Evolutionary conservation across 768 basidiomycete species (phyloP).

Genomic region (Lentinus tigrinus): DNA sequence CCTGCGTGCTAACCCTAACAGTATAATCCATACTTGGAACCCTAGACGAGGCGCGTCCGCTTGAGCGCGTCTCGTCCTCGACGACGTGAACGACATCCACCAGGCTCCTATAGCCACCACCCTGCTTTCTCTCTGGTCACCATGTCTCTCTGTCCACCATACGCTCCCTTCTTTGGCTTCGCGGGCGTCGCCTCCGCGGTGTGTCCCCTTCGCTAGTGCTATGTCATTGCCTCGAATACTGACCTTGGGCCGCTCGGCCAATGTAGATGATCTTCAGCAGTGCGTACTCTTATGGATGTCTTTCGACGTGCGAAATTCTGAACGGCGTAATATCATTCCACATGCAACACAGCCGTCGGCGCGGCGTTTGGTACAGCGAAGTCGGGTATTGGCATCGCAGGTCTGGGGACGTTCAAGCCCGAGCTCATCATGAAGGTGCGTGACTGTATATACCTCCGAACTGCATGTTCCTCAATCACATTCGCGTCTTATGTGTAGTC

Average conservation of each 20-base stretch:
- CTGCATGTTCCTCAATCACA: not conserved
- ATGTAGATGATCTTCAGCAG: slow-evolving; percentile 93
- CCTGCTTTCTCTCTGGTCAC: slow-evolving; percentile 2
- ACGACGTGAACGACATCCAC: slow-evolving; percentile 3
- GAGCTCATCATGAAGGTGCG: slow-evolving; percentile 97
- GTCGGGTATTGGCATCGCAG: slow-evolving; percentile 95
- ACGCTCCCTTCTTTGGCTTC: slow-evolving; percentile 97
- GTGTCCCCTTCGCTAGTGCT: slow-evolving; percentile 28
- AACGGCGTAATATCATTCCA: not conserved
- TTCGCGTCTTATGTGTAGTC: slow-evolving; percentile 48
- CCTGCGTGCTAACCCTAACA: not conserved
- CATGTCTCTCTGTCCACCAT: slow-evolving; percentile 76
- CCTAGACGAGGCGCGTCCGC: not conserved
- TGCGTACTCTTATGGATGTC: slow-evolving; percentile 41
- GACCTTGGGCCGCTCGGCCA: not conserved
- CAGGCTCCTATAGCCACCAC: not conserved
- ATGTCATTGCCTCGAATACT: not conserved
- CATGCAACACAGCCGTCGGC: slow-evolving; percentile 63
- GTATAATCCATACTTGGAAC: not conserved
- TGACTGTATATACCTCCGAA: not conserved
- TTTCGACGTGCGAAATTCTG: not conserved
- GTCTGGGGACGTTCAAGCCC: slow-evolving; percentile 89
- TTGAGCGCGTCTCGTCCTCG: not conserved
- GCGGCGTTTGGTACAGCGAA: slow-evolving; percentile 97
- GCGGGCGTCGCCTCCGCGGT: slow-evolving; percentile 95